A percentile compares a stretch with the other conserved stretches of the same genome.
Evolutionary conservation across 257 asterid species (phyloP).

Genomic region (Orobanche coerulescens): DNA sequence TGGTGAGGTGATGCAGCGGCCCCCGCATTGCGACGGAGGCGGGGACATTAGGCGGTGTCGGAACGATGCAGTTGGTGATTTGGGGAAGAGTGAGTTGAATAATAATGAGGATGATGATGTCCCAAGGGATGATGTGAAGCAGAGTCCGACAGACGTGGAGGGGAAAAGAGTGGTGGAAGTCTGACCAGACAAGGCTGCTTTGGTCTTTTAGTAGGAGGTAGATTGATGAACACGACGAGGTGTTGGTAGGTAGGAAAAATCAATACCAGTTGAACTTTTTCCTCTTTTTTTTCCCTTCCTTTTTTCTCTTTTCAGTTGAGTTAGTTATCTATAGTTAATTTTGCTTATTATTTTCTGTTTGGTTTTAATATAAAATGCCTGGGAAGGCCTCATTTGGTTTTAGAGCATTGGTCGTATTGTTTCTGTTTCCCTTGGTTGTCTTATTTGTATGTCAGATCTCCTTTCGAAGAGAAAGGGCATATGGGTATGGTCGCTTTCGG

Average conservation of each 20-base stretch:
- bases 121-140: conserved; percentile 26
- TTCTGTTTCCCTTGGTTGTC: background rate
- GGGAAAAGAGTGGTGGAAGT: conserved; percentile 27
- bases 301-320: background rate
- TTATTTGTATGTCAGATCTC: conserved; percentile 16
- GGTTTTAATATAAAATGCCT: background rate
- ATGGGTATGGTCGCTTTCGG: no score
- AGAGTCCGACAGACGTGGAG: conserved; percentile 26
- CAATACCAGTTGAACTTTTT: conserved; percentile 10
- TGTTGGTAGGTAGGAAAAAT: conserved; percentile 25
- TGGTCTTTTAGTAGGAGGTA: conserved; percentile 17
- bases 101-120: conserved; percentile 21
- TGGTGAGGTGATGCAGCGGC: conserved; percentile 30
- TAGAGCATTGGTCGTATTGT: conserved; percentile 12
- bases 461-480: background rate
- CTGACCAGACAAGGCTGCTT: conserved; percentile 14
- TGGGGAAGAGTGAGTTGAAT: conserved; percentile 25
- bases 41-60: conserved; percentile 26
- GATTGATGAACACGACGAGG: conserved; percentile 22
- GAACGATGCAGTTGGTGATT: conserved; percentile 23
- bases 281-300: background rate
- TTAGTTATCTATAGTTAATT: conserved; percentile 21
- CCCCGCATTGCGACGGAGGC: conserved; percentile 19
- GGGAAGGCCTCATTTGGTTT: conserved; percentile 22
- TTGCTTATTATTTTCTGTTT: conserved; percentile 29